Evolutionary conservation across 2,329 filamentous ascomycete genomes (phyloP).

Genomic region (Thelonectria olida): DNA sequence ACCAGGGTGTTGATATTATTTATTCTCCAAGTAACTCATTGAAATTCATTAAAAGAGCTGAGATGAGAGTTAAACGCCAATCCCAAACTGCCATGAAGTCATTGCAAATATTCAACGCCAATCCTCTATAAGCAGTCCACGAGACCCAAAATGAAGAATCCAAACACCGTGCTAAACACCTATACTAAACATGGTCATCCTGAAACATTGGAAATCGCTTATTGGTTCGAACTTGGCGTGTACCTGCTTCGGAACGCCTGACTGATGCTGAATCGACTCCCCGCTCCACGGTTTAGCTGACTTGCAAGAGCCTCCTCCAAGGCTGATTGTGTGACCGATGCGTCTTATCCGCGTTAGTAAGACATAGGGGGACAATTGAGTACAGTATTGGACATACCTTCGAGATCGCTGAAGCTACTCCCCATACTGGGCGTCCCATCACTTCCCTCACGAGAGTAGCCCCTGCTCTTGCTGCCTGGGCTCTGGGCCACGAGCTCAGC

Average conservation of each 20-base stretch:
- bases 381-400: too few species aligned
- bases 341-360: conserved; percentile 60
- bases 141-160: conserved; percentile 14
- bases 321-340: conserved; percentile 82
- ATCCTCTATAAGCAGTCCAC: conserved; percentile 30
- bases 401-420: conserved; percentile 86
- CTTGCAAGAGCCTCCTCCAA: conserved; percentile 80
- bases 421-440: conserved; percentile 83
- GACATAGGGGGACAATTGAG: conserved; percentile 7
- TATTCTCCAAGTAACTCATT: conserved; percentile 8
- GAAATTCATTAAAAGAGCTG: conserved; percentile 28
- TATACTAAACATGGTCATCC: conserved; percentile 19
- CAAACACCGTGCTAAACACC: conserved; percentile 35
- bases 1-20: too few species aligned
- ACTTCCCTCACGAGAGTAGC: conserved; percentile 68
- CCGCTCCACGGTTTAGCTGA: conserved; percentile 49
- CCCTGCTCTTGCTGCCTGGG: conserved; percentile 59
- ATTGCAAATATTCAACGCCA: conserved; percentile 32
- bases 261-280: conserved; percentile 71
- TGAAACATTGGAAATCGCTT: conserved; percentile 19
- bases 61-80: conserved; percentile 25
- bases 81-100: conserved; percentile 19
- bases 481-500: conserved; percentile 67
- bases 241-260: conserved; percentile 73
- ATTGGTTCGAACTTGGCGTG: conserved; percentile 49